Conservation (phyloP, 78 protist genomes). For the Parvularia atlantis region DNA sequence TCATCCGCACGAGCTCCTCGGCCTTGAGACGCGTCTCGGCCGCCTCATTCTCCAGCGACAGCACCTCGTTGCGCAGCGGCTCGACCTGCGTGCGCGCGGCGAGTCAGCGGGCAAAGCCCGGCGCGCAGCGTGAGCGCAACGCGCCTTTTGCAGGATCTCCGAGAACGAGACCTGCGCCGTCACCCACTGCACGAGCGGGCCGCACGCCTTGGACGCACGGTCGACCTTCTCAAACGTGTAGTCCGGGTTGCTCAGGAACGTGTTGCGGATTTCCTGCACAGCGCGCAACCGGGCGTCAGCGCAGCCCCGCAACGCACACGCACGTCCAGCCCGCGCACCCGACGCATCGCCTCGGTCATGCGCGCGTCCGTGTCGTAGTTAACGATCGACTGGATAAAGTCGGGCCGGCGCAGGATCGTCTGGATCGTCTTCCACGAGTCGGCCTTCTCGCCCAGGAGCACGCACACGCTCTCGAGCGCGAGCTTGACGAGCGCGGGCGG, state of each 20-base stretch:
- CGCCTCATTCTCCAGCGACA: conserved; percentile 43
- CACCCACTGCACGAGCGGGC: conserved; percentile 92
- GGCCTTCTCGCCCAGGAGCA: conserved; percentile 47
- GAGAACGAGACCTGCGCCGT: conserved; percentile 64
- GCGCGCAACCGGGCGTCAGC: too few species aligned
- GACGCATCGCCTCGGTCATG: conserved; percentile 3
- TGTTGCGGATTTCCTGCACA: conserved; percentile 24
- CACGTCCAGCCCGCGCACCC: too few species aligned
- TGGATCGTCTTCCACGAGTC: conserved; percentile 68
- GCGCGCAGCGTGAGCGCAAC: too few species aligned
- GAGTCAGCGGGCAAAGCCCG: too few species aligned
- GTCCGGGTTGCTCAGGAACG: conserved; percentile 45
- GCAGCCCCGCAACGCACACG: not conserved
- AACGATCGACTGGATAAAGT: conserved; percentile 58
- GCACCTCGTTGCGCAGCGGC: conserved; percentile 75
- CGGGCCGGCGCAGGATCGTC: conserved; percentile 39
- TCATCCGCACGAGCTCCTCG: not conserved
- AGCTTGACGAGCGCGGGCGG: conserved; percentile 74
- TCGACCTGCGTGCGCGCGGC: too few species aligned
- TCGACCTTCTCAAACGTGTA: conserved; percentile 61
- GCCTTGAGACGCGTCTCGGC: not conserved
- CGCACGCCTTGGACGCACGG: conserved; percentile 77
- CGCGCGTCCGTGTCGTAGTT: conserved; percentile 61
- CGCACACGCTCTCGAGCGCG: conserved; percentile 69
- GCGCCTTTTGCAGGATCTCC: conserved; percentile 63